These are phyloP conservation scores for Candida xyloterini DNA, from an alignment of 805 yeast genomes.

Conservation along the genomic window DNA sequence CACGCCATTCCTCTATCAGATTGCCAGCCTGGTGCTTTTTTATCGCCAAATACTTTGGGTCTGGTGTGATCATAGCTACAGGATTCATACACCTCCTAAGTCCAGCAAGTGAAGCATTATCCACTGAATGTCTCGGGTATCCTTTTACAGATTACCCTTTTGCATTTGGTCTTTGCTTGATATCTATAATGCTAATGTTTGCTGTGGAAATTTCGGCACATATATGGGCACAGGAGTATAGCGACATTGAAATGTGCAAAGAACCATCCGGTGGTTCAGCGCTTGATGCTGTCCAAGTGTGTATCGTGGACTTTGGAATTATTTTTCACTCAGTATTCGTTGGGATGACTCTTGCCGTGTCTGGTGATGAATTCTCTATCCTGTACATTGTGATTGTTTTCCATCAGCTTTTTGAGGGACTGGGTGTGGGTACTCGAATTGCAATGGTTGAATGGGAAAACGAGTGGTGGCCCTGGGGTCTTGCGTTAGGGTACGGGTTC, in stretches of 20 bases:
- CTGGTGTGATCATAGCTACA: constrained; percentile 79
- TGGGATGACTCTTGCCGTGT: constrained; percentile 71
- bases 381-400: constrained; percentile 62
- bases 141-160: constrained; percentile 49
- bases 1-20: constrained; percentile 53
- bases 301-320: constrained; percentile 73
- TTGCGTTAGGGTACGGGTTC: no score
- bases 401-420: constrained; percentile 82
- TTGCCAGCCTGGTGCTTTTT: constrained; percentile 62
- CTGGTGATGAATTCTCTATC: constrained; percentile 71
- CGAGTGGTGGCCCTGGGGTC: no score
- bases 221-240: constrained; percentile 35
- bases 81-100: constrained; percentile 71
- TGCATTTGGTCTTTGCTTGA: constrained; percentile 50
- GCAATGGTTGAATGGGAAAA: no score
- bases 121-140: constrained; percentile 58
- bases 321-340: constrained; percentile 79
- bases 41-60: constrained; percentile 70
- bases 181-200: constrained; percentile 48
- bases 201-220: constrained; percentile 48
- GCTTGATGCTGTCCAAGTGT: constrained; percentile 37
- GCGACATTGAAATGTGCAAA: constrained; percentile 4
- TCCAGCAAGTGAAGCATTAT: constrained; percentile 61
- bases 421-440: constrained; percentile 46
- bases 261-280: neutral